Evolutionary conservation across 129 eudicot genomes (phyloP).

Genomic region (Cynara cardunculus): DNA sequence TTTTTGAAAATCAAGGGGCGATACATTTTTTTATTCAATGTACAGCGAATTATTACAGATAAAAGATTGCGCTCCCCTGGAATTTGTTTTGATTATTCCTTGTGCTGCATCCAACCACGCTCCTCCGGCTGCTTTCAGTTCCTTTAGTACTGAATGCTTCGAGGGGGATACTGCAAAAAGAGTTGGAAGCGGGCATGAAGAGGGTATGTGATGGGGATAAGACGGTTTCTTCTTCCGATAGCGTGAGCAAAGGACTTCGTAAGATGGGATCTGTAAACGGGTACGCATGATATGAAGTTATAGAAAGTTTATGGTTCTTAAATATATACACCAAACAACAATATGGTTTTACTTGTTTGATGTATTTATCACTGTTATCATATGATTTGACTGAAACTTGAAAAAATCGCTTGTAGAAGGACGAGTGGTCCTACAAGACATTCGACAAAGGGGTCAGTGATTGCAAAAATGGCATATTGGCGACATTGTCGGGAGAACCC

Average conservation of each 20-base stretch:
- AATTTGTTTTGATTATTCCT: not conserved
- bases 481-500: not conserved
- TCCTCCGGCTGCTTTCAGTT: not conserved
- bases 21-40: not conserved
- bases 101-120: not conserved
- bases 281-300: not conserved
- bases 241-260: not conserved
- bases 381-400: not conserved
- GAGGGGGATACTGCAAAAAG: not conserved
- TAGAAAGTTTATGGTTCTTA: not conserved
- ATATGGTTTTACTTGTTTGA: not conserved
- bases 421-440: not conserved
- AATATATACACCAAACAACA: not conserved
- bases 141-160: not conserved
- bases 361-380: not conserved
- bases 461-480: not conserved
- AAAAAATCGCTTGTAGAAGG: not conserved
- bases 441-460: not conserved
- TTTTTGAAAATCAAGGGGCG: not conserved
- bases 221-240: not conserved
- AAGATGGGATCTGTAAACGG: not conserved
- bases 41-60: not conserved
- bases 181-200: not conserved
- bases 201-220: not conserved
- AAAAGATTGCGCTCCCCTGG: not conserved